Percentiles rank a stretch among this genome's conserved stretches.
These are phyloP conservation scores for Dendryphion nanum DNA, from an alignment of 2,329 filamentous ascomycete genomes.

Conservation along the genomic window DNA sequence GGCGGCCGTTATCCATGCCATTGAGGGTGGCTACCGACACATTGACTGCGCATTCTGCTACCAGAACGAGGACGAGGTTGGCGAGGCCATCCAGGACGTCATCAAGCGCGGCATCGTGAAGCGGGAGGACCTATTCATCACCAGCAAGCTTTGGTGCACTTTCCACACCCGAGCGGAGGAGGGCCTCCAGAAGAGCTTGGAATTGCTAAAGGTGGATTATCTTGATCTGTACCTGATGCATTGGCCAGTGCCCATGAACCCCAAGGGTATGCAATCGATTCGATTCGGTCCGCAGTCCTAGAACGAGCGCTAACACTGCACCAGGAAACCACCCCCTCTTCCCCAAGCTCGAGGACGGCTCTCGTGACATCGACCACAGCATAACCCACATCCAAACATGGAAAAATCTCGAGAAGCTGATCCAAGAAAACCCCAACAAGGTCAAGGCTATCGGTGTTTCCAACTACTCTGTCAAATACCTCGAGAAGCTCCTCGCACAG, in stretches of 20 bases:
- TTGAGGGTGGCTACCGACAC: conserved; percentile 51
- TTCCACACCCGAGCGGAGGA: conserved; percentile 70
- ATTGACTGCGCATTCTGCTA: conserved; percentile 76
- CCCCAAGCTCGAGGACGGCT: conserved; percentile 71
- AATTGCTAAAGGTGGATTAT: conserved; percentile 73
- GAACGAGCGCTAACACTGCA: background rate
- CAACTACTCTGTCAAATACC: conserved; percentile 49
- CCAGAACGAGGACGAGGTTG: conserved; percentile 80
- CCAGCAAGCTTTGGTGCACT: conserved; percentile 82
- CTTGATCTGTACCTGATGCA: conserved; percentile 81
- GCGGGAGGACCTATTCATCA: conserved; percentile 78
- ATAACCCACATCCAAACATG: conserved; percentile 75
- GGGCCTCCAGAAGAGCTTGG: conserved; percentile 70
- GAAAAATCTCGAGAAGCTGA: conserved; percentile 70
- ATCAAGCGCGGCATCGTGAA: conserved; percentile 67
- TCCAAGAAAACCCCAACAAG: conserved; percentile 44
- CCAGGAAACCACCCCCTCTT: conserved; percentile 68
- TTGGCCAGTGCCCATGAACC: conserved; percentile 81
- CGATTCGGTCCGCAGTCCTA: background rate
- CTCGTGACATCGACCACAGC: conserved; percentile 67
- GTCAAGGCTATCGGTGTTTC: conserved; percentile 51
- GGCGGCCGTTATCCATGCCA: conserved; percentile 47
- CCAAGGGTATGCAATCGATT: conserved; percentile 53
- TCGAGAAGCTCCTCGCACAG: conserved; percentile 52
- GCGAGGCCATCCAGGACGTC: conserved; percentile 71